A percentile compares a stretch with the other conserved stretches of the same genome.
These are phyloP conservation scores for Anthoceros angustus DNA, from an alignment of 225 moss, liverwort and hornwort species.

Conservation along the genomic window DNA sequence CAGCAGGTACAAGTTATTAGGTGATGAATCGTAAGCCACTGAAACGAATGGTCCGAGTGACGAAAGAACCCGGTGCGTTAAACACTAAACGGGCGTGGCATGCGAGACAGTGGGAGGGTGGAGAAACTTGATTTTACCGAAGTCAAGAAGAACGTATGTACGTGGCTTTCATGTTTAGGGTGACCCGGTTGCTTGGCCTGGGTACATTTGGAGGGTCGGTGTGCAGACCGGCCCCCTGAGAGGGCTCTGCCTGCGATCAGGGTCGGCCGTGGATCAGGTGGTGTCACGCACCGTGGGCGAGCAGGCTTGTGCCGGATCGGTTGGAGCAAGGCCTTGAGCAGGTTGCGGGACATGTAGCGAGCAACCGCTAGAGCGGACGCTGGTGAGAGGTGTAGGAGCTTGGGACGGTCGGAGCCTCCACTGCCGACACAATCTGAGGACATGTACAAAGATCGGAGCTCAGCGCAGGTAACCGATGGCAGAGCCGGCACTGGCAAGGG, in stretches of 20 bases:
- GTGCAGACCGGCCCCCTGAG: background rate
- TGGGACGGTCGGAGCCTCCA: background rate
- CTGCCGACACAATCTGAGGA: constrained; percentile 12
- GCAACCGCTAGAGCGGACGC: background rate
- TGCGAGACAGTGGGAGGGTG: too few species aligned
- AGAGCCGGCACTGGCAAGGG: constrained; percentile 43
- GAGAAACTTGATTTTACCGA: too few species aligned
- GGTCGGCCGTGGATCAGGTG: background rate
- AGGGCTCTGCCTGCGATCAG: background rate
- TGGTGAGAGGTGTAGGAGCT: constrained; percentile 1
- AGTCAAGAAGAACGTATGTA: too few species aligned
- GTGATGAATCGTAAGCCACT: too few species aligned
- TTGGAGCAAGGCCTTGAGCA: background rate
- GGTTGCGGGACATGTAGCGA: background rate
- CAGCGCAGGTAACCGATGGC: constrained; percentile 41
- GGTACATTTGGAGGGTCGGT: background rate
- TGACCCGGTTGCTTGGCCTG: background rate
- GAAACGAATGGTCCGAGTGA: too few species aligned
- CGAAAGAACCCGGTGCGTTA: too few species aligned
- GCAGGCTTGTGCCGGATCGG: background rate
- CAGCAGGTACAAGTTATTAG: too few species aligned
- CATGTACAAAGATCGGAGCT: constrained; percentile 54
- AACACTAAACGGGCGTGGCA: too few species aligned
- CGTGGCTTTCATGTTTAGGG: background rate
- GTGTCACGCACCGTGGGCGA: background rate